Conservation (phyloP, 116 monocot genomes). For the Thalassia testudinum region DNA sequence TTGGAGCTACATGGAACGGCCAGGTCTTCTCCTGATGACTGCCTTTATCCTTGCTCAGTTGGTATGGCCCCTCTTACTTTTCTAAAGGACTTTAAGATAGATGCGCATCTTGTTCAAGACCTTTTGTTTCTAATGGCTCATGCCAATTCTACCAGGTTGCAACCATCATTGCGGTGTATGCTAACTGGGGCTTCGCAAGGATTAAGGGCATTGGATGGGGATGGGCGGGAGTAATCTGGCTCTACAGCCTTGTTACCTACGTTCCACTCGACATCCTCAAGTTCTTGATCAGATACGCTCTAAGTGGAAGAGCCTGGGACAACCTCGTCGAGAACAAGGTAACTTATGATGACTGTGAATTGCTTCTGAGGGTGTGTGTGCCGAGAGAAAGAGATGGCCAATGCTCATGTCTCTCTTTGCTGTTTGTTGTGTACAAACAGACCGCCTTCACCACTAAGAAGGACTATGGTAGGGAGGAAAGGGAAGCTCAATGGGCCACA, state of each 20-base stretch:
- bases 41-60: constrained; percentile 52
- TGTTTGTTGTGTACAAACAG: constrained; percentile 12
- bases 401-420: background rate
- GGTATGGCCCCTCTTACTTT: constrained; percentile 16
- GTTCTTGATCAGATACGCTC: constrained; percentile 55
- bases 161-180: constrained; percentile 64
- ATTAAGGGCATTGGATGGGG: constrained; percentile 76
- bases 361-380: constrained; percentile 13
- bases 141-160: constrained; percentile 29
- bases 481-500: constrained; percentile 85
- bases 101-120: too few relatives aligned
- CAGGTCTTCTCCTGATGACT: constrained; percentile 42
- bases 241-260: constrained; percentile 60
- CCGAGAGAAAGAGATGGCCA: too few relatives aligned
- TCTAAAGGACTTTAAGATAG: too few relatives aligned
- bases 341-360: constrained; percentile 1
- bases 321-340: constrained; percentile 14
- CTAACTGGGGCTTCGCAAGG: constrained; percentile 64
- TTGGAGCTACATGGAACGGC: constrained; percentile 51
- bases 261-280: constrained; percentile 60
- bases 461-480: constrained; percentile 81
- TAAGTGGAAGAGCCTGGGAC: constrained; percentile 81
- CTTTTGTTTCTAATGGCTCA: too few relatives aligned
- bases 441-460: constrained; percentile 95
- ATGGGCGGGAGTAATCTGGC: constrained; percentile 84